Percentiles rank a stretch among this genome's conserved stretches.
phyloP scores from a whole-genome alignment of 2,329 filamentous ascomycete species.

The Blastomyces silverae region DNA sequence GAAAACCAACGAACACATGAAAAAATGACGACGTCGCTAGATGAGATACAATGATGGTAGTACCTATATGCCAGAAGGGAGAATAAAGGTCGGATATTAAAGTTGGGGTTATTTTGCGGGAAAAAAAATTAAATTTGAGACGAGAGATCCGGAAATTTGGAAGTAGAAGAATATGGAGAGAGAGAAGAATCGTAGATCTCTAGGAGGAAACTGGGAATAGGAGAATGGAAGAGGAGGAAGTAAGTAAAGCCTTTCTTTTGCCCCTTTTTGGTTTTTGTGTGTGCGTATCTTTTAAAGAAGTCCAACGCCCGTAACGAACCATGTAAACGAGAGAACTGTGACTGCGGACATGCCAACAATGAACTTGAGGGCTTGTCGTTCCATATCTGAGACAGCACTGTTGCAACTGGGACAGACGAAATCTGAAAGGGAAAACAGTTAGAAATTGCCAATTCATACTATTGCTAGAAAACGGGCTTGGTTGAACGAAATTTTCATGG shows the following conservation, averaged over 20 bases:
- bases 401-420: conserved; percentile 54
- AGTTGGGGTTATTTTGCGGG: neutral
- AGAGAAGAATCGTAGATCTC: neutral
- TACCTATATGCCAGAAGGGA: conserved; percentile 2
- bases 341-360: conserved; percentile 51
- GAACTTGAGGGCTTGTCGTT: conserved; percentile 51
- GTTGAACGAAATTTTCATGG: neutral
- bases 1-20: neutral
- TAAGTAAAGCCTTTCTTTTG: neutral
- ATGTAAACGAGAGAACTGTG: conserved; percentile 53
- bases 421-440: conserved; percentile 33
- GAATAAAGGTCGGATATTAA: conserved; percentile 3
- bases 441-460: conserved; percentile 11
- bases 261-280: neutral
- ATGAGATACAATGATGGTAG: neutral
- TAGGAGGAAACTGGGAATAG: neutral
- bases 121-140: neutral
- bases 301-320: conserved; percentile 43
- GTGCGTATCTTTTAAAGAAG: neutral
- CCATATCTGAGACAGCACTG: conserved; percentile 46
- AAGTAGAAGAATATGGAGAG: neutral
- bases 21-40: conserved; percentile 1
- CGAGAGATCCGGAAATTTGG: neutral
- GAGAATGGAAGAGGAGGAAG: neutral
- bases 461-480: neutral